Evolutionary conservation across 768 basidiomycete species (phyloP).

Genomic region (Porpolomopsis calyptriformis): DNA sequence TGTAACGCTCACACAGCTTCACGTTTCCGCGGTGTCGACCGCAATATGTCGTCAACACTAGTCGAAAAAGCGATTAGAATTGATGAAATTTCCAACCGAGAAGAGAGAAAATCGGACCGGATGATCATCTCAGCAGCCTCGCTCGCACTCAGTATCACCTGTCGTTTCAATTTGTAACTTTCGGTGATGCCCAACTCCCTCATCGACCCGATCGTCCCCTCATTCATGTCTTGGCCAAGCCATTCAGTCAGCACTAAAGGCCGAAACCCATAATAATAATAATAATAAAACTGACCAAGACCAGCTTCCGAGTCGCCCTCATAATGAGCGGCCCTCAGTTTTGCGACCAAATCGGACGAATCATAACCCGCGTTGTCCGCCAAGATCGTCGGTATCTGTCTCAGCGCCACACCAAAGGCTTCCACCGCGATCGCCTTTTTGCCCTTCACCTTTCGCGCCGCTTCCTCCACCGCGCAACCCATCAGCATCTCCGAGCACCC

Average conservation of each 20-base stretch:
- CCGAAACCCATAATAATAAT: not conserved
- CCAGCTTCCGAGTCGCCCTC: constrained; percentile 82
- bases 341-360: constrained; percentile 88
- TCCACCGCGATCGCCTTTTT: constrained; percentile 96
- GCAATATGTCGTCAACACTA: constrained; percentile 87
- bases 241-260: constrained; percentile 1
- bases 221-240: constrained; percentile 64
- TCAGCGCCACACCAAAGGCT: constrained; percentile 77
- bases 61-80: constrained; percentile 5
- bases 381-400: constrained; percentile 93
- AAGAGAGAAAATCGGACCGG: constrained; percentile 41
- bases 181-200: constrained; percentile 80
- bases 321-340: constrained; percentile 86
- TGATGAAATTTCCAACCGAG: not conserved
- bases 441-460: constrained; percentile 70
- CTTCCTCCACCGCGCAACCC: constrained; percentile 90
- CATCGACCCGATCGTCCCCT: constrained; percentile 84
- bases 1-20: constrained; percentile 67
- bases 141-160: constrained; percentile 87
- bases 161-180: constrained; percentile 93
- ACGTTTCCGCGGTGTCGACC: constrained; percentile 74
- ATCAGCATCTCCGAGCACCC: constrained; percentile 99
- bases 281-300: constrained; percentile 45
- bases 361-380: constrained; percentile 98
- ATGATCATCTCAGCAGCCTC: constrained; percentile 99